Evolutionary conservation across 2,329 filamentous ascomycete genomes (phyloP), one percentile per base, ranked within the genome.

Genomic region (Tolypocladium tropicale): DNA sequence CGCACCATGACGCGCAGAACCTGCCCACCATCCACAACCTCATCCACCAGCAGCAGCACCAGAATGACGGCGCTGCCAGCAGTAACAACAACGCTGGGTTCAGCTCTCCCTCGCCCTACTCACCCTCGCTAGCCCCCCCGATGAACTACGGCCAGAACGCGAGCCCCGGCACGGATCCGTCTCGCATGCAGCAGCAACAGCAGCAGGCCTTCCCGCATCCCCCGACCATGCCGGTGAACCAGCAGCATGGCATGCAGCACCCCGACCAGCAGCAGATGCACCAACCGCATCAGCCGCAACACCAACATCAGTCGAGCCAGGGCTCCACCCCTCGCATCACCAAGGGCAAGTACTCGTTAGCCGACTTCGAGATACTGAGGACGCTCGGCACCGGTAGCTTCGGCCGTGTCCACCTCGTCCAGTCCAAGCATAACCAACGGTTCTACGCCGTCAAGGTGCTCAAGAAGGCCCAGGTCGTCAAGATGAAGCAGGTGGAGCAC

Each of bases 401-500:
- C 74, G 94, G 94, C 50, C 83, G 94, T 63, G 94, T 99, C 49
- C 94, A 99, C 70, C 78, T 99, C 58, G 94, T 97, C 54, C 94
- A 97, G 75, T 96, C 92, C 62, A 94, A 92, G 74, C 94, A 99
- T 76, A 99, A 99, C 73, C 89, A 95, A 74, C 86, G 94, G 59
- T 99, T 92, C 78, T 99, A 99, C 75, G 94, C 94, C 50, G 87
- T 99, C 74, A 99, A 99, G 77, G 94, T 99, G 62, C 77, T 99
- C 74, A 99, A 99, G 74, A 99, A 99, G 81, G 86, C 86, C 52
- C 94, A 99, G 75, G 93, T 99, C 55, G 91, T 99, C 72, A 96
- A 96, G 78, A 97, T 99, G 94, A 99, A 99, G 82, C 94, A 99
- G 74, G 91, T 99, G 58, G 94, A 99, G 74, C 94, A 99, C 76